Base-by-base conservation (phyloP, 768 basidiomycete species). In the Boletus patriciae region DNA sequence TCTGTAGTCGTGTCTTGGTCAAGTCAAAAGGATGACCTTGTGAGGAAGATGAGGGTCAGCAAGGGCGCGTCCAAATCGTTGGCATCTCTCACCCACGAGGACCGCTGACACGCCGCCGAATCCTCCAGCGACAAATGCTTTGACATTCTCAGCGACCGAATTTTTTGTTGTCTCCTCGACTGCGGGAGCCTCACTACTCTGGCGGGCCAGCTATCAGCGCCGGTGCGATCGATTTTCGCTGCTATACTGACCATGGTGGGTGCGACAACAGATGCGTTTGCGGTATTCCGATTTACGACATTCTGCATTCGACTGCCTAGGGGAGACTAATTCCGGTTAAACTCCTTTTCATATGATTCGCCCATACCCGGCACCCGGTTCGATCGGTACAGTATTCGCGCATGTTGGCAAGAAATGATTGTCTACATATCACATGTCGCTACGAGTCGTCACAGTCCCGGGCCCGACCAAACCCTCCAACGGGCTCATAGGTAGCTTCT, bases 11-110 rank as follows among this genome's bases (percentile, higher is more conserved):
- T n/a, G 92, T 94, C 77, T 95, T 95, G 56, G 92, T 97, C 67
- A 98, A 77, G 75, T 99, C 97, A 70, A 98, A 99, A 10, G 97
- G 97, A 69, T 99, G 97, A 2, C 97, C 96, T 92, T 57, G 56
- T 18, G 61, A 25, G 36, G 46, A 49, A 38, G 23, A 41, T 66
- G 52, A 64, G 61, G 15, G 21, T 55, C 48, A 44, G 29, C 37
- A 16, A 46, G 27, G 29, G 16, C 25, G 31, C 23, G 12, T 23
- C 45, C 34, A 12, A 48, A 33, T 16, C 27, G 25, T 12, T 31
- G 31, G 31, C 29, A 16, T 52, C 27, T 52, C 91, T 66, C 55
- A 94, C 94, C 94, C 59, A 97, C 94, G 25, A 96, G 80, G 15
- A 97, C 95, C 33, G 89, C 90, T 59, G 84, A 78, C 52, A 87